These are phyloP conservation scores for Quercus aquifolioides DNA, from an alignment of 306 rosid species.

Conservation along the genomic window DNA sequence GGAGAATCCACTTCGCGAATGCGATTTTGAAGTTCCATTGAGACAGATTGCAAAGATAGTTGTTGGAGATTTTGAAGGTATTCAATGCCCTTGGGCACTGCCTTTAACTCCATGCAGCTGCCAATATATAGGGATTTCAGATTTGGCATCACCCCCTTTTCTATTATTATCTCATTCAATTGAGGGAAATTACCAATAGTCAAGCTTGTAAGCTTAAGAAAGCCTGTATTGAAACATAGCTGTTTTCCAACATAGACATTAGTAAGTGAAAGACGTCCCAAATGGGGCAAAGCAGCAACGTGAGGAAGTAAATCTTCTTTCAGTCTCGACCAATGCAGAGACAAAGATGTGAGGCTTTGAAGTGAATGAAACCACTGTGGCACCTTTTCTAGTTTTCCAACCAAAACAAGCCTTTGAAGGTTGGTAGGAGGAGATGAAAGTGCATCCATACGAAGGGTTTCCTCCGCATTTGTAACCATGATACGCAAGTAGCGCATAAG, in stretches of 20 bases:
- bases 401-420: background rate
- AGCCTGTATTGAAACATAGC: background rate
- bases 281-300: background rate
- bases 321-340: background rate
- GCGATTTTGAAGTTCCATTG: too few species aligned
- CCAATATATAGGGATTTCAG: too few species aligned
- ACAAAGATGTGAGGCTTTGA: background rate
- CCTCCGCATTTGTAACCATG: background rate
- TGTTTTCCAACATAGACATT: background rate
- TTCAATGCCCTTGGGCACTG: too few species aligned
- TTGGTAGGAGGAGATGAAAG: constrained; percentile 6
- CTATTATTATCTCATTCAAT: too few species aligned
- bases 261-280: background rate
- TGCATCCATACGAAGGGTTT: background rate
- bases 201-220: background rate
- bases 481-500: background rate
- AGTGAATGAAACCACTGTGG: constrained; percentile 1
- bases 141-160: too few species aligned
- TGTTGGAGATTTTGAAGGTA: background rate
- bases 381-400: background rate
- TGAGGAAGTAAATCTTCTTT: background rate
- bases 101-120: too few species aligned
- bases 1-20: too few species aligned
- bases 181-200: too few species aligned
- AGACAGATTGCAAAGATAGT: background rate